phyloP scores from a whole-genome alignment of 768 basidiomycete species.

The Rhodotorula paludigena region DNA sequence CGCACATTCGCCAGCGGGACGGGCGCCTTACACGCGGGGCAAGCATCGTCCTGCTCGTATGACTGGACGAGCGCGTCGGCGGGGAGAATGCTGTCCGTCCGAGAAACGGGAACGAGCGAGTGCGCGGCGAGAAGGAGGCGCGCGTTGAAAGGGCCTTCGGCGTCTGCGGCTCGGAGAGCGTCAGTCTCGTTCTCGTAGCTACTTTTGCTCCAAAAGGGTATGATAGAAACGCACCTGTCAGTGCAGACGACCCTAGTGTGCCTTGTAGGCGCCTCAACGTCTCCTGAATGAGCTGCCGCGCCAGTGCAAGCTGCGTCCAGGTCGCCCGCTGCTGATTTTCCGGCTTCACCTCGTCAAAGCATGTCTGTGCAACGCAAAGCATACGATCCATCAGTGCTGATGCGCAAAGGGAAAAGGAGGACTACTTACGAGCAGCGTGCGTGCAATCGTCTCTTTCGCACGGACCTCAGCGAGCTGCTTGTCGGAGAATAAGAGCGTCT shows the following conservation, averaged over 20 bases:
- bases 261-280: neutral
- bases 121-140: conserved; percentile 20
- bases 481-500: neutral
- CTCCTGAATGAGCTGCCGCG: neutral
- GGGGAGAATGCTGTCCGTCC: neutral
- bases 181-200: no score
- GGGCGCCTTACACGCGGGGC: conserved; percentile 10
- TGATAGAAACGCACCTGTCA: neutral
- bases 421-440: neutral
- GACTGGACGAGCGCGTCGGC: conserved; percentile 12
- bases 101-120: neutral
- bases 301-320: neutral
- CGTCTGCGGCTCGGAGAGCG: no score
- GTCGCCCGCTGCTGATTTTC: neutral
- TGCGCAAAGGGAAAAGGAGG: neutral
- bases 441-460: conserved; percentile 1
- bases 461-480: neutral
- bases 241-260: neutral
- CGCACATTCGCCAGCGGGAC: conserved; percentile 17
- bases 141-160: neutral
- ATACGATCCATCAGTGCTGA: neutral
- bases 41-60: neutral
- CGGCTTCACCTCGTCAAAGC: neutral
- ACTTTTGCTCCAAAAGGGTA: no score
- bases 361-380: neutral